Conservation (phyloP, 345 rosid genomes). For the Diplotaxis tenuifolia region DNA sequence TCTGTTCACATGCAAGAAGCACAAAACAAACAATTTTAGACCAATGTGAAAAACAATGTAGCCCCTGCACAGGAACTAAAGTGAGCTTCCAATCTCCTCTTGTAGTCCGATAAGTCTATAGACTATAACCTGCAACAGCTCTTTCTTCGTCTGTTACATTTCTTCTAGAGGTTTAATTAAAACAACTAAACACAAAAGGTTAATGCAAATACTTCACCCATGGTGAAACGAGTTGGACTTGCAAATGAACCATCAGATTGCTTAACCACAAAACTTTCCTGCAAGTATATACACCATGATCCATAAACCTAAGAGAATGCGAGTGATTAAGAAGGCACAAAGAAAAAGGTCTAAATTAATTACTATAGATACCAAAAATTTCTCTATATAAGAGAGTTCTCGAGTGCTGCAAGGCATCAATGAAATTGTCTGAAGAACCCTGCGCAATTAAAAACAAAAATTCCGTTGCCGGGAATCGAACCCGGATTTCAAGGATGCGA, state of each 20-base stretch:
- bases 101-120: conserved; percentile 75
- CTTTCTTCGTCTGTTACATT: conserved; percentile 73
- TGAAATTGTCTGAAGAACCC: conserved; percentile 33
- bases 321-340: neutral
- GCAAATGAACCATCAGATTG: conserved; percentile 86
- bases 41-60: conserved; percentile 42
- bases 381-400: conserved; percentile 77
- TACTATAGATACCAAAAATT: conserved; percentile 67
- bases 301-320: conserved; percentile 4
- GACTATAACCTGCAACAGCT: conserved; percentile 72
- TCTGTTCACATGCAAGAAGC: conserved; percentile 1
- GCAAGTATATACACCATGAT: conserved; percentile 40
- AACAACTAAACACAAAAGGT: neutral
- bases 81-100: conserved; percentile 87
- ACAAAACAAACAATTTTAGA: neutral
- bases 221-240: conserved; percentile 79
- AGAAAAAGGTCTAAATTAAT: neutral
- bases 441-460: conserved; percentile 29
- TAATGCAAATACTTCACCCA: conserved; percentile 63
- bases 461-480: no score
- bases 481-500: no score
- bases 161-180: neutral
- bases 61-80: conserved; percentile 84
- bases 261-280: conserved; percentile 92
- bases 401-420: conserved; percentile 67